phyloP scores from a whole-genome alignment of 169 alveolate species.

The Eimeria falciformis region DNA sequence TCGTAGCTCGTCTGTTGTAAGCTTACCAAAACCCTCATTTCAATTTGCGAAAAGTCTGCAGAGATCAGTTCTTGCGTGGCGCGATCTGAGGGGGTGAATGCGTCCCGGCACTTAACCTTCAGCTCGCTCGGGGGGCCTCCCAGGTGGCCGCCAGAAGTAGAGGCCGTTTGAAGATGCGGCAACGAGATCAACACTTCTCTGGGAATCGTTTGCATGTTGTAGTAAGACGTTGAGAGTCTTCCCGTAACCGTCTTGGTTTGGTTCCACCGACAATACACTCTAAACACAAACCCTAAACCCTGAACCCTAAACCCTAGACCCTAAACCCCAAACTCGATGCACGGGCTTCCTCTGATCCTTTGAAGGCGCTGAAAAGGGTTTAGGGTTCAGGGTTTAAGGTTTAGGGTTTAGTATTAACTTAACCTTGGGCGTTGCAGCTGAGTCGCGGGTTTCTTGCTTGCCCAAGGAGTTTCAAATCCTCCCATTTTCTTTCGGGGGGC shows the following conservation, averaged over 20 bases:
- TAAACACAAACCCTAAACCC: background rate
- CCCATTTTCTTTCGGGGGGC: background rate
- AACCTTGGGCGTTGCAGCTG: constrained; percentile 12
- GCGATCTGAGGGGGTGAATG: constrained; percentile 47
- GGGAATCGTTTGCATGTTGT: constrained; percentile 84
- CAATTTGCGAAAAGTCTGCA: constrained; percentile 75
- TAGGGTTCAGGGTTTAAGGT: background rate
- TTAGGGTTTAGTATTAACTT: constrained; percentile 19
- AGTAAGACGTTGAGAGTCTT: constrained; percentile 82
- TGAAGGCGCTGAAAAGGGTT: background rate
- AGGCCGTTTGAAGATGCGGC: background rate
- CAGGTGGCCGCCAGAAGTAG: background rate
- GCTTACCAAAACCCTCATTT: constrained; percentile 72
- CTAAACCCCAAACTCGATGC: background rate
- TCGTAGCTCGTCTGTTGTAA: background rate
- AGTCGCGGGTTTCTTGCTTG: background rate
- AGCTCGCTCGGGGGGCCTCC: constrained; percentile 13
- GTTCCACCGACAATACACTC: constrained; percentile 79
- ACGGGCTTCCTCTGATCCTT: background rate
- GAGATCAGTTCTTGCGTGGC: constrained; percentile 49
- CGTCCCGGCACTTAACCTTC: constrained; percentile 64
- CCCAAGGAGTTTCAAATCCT: constrained; percentile 41
- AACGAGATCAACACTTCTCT: background rate
- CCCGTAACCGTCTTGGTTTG: constrained; percentile 86
- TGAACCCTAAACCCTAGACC: constrained; percentile 14